Base-by-base conservation (phyloP, 2,329 filamentous ascomycete species). In the Alternaria gansuensis region DNA sequence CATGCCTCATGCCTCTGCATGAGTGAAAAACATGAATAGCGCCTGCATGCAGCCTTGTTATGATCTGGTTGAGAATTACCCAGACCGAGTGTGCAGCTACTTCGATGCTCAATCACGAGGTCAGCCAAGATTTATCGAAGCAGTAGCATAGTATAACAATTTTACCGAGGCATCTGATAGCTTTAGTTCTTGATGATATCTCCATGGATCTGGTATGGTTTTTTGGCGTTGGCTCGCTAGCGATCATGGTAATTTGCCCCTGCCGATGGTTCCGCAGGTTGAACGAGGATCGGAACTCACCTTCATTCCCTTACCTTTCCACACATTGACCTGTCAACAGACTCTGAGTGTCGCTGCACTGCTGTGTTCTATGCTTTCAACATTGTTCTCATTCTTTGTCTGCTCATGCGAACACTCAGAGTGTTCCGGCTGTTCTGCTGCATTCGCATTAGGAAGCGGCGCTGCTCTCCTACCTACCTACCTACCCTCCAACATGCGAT, bases 231-330 rank as follows among this genome's bases (percentile, higher is more conserved):
- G 21, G 44, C 21, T 34, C 31, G 44, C 44, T 36, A 48, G 33
- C 44, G 13, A 17, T 36, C 11, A 21, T 26, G 44, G 21, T 24
- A 48, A 48, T 48, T 48, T 48, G 31, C 44, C 44, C 44, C 44
- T 48, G 44, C 29, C 44, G 34, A 26, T 34, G 21, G 44, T 24
- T 36, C 31, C 31, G 21, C 33, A 48, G 44, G 29, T 48, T 36
- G 21, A 23, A 34, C 44, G 36, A 34, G 44, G 44, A 34, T 36
- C 44, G 29, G 29, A 26, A 34, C 21, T 36, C 33, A 24, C 31
- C 44, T 48, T 29, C 44, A 48, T 48, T 31, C 24, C 31, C 29
- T 34, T 17, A 17, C 5, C 17, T 26, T 24, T 24, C 14, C 31
- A 48, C 31, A 13, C 44, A 24, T 2, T 11, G 26, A 34, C 29